phyloP scores from a whole-genome alignment of 2,329 filamentous ascomycete species.

The Trichoderma breve region DNA sequence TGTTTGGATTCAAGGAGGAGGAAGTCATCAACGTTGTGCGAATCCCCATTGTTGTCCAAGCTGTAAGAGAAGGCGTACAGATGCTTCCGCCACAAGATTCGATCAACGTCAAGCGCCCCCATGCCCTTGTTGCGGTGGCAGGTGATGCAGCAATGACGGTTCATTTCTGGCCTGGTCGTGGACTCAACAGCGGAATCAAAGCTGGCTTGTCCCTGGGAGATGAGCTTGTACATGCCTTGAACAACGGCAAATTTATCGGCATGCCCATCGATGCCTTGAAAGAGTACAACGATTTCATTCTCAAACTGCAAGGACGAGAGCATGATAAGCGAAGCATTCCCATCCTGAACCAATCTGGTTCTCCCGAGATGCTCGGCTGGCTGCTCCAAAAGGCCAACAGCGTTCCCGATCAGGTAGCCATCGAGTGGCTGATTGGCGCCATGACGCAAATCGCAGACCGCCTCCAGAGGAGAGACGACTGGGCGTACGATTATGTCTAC shows the following conservation, averaged over 20 bases:
- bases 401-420: slow-evolving; percentile 34
- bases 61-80: slow-evolving; percentile 34
- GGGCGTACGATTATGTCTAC: slow-evolving; percentile 31
- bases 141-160: slow-evolving; percentile 39
- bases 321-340: slow-evolving; percentile 38
- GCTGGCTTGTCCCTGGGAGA: slow-evolving; percentile 36
- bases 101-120: slow-evolving; percentile 28
- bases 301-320: slow-evolving; percentile 36
- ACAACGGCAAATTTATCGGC: slow-evolving; percentile 32
- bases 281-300: slow-evolving; percentile 37
- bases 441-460: slow-evolving; percentile 35
- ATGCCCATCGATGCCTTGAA: slow-evolving; percentile 32
- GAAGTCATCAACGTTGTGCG: slow-evolving; percentile 38
- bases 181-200: slow-evolving; percentile 39
- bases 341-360: slow-evolving; percentile 36
- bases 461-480: slow-evolving; percentile 32
- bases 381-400: slow-evolving; percentile 33
- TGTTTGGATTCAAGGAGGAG: slow-evolving; percentile 37
- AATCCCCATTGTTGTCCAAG: slow-evolving; percentile 38
- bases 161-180: slow-evolving; percentile 38
- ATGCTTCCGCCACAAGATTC: slow-evolving; percentile 30
- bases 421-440: slow-evolving; percentile 36
- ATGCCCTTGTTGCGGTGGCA: slow-evolving; percentile 35
- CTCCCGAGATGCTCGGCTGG: slow-evolving; percentile 36
- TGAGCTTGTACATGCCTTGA: slow-evolving; percentile 36